Conservation (phyloP, 768 basidiomycete genomes). For the Boletus speciosus region DNA sequence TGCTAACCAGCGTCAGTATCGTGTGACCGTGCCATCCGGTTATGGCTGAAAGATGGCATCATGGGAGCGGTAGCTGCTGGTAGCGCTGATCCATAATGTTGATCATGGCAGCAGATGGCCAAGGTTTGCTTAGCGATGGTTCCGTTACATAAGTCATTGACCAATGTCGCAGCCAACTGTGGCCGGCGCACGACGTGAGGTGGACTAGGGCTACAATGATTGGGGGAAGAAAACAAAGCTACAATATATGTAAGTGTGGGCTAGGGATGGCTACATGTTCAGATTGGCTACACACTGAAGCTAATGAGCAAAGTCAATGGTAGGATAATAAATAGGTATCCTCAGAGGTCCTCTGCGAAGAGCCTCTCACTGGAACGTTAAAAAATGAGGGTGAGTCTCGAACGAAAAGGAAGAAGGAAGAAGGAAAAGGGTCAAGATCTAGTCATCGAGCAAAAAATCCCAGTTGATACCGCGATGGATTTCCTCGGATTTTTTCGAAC, state of each 20-base stretch:
- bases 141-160: not conserved
- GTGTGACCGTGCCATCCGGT: conserved; percentile 10
- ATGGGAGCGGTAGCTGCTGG: not conserved
- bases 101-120: not conserved
- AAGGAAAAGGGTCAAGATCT: conserved; percentile 8
- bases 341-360: not conserved
- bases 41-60: not conserved
- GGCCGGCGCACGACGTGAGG: not conserved
- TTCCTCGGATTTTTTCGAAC: conserved; percentile 51
- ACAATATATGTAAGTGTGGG: conserved; percentile 20
- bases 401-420: conserved; percentile 8
- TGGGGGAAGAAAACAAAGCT: conserved; percentile 7
- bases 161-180: not conserved
- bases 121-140: not conserved
- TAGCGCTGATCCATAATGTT: not conserved
- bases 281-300: conserved; percentile 22
- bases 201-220: conserved; percentile 25
- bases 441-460: conserved; percentile 78
- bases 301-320: conserved; percentile 8
- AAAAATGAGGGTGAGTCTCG: conserved; percentile 5
- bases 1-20: not conserved
- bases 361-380: conserved; percentile 7
- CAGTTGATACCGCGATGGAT: conserved; percentile 52
- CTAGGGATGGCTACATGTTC: conserved; percentile 25
- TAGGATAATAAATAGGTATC: conserved; percentile 20